Percentiles rank a stretch among this genome's conserved stretches.
Conservation (phyloP, 2,329 filamentous ascomycete species). For the Eurotiales sp. region DNA sequence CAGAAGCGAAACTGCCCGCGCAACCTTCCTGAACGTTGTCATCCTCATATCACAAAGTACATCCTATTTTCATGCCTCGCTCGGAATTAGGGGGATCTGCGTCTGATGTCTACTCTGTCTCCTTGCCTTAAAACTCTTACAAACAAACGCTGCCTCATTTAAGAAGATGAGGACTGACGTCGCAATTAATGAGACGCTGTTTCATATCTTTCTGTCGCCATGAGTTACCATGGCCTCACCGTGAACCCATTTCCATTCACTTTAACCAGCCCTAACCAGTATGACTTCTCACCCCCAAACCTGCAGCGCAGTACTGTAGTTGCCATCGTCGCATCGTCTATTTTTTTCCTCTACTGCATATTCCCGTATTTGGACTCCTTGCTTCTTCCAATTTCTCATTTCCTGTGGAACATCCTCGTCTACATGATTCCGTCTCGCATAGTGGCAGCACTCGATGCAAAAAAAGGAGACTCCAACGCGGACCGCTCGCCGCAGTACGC, state of each 20-base stretch:
- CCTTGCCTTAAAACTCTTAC: too few species aligned
- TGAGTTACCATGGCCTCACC: slow-evolving; percentile 30
- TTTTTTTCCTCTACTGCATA: slow-evolving; percentile 27
- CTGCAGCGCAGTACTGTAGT: slow-evolving; percentile 27
- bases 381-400: slow-evolving; percentile 27
- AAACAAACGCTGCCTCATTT: slow-evolving; percentile 4
- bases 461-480: slow-evolving; percentile 42
- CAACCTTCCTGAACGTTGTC: too few species aligned
- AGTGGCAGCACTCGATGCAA: slow-evolving; percentile 48
- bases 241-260: slow-evolving; percentile 25
- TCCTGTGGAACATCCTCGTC: slow-evolving; percentile 37
- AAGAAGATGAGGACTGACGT: slow-evolving; percentile 3
- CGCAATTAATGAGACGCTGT: slow-evolving; percentile 7
- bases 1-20: slow-evolving; percentile 24
- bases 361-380: slow-evolving; percentile 29
- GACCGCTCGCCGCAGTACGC: slow-evolving; percentile 31
- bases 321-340: slow-evolving; percentile 24
- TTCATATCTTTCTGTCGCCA: slow-evolving; percentile 22
- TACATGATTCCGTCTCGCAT: slow-evolving; percentile 38
- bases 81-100: too few species aligned
- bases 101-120: too few species aligned
- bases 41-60: too few species aligned
- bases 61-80: too few species aligned
- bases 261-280: slow-evolving; percentile 24
- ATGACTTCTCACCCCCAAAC: slow-evolving; percentile 30